Evolutionary conservation across 768 basidiomycete species (phyloP), one percentile per base, ranked within the genome.

Genomic region (Lactarius quietus): DNA sequence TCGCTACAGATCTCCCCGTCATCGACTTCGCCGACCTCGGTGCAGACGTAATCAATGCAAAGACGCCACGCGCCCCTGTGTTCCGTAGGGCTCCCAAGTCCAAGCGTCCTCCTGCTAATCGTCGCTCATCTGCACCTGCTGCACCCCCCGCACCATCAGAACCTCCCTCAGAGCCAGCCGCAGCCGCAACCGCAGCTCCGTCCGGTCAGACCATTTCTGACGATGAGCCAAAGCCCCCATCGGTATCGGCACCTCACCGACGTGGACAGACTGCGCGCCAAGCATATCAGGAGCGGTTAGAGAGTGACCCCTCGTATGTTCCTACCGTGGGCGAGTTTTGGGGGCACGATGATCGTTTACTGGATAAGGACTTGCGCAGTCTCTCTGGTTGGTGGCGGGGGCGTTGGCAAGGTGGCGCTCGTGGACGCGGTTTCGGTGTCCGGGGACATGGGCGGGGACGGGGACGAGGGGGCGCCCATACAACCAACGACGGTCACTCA

Each of bases 301-400:
- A 92, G 63, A 80, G 77, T 14, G 95, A 97, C 73, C 94, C 95
- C 2, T 91, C 92, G 2, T 94, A 88, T 74, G 90, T 93, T 33
- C 95, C 95, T 28, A 89, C 87, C 29, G 90, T 95, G 28, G 95
- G 95, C 61, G 89, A 88, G 67, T 97, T 97, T 73, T 97, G 93
- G 93, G 88, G 91, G 6, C 95, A 97, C 73, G 95, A 97, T 74
- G 94, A 96, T 74, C 87, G 95, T 55, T 78, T 94, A 61, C 78
- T 93, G 73, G 89, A 92, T 75, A 91, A 91, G 74, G 86, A 91
- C 66, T 76, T 92, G 48, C 84, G 93, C 48, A 89, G 87, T 72
- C 76, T 95, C 53, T 93, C 90, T 76, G 86, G 85, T 1, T 94
- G 92, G 92, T 94, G 93, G 92, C 81, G 90, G 63, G 90, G 87